Evolutionary conservation across 345 rosid genomes (phyloP), one percentile per base, ranked within the genome.

Genomic region (Abelmoschus esculentus): DNA sequence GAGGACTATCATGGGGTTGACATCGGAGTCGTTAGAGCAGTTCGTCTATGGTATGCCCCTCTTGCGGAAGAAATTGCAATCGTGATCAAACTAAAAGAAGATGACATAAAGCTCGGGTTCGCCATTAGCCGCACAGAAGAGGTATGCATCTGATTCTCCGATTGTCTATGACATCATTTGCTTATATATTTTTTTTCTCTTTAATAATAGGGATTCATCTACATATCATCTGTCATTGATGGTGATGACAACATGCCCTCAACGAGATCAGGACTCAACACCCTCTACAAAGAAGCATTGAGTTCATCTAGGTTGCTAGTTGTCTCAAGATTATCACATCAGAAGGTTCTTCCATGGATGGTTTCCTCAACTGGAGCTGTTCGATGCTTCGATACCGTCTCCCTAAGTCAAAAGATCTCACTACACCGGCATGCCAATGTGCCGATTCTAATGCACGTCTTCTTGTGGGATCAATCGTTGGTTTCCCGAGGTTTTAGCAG

Each of bases 71-170:
- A 95, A 75, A 79, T 72, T 7, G 76, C 91, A 0, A 71, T 95
- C 2, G 96, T 90, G 77, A 86, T 95, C 75, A 84, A 78, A 80
- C 84, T 95, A 28, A 72, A 70, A 75, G 97, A 95, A 26, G 87
- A 74, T 28, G 99, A 95, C 71, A 57, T 81, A 29, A 95, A 88
- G 83, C 99, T 95, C 0, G 99, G 99, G 0, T 95, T 95, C 54
- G 93, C 99, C 77, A 91, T 95, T 75, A 91, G 99, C 80, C 96
- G 99, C 72, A 91, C 99, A 12, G 96, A 90, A 83, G 99, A 95
- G 95, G 98, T 93, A 62, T 14, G 17, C 40, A 3, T 38, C 14
- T 28, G n/a, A 49, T 32, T 52, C 42, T 55, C 31, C 44, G 36
- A 14, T 60, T 49, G 8, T 46, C 1, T 49, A 28, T 49, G n/a